These are phyloP conservation scores for Amaranthus tricolor DNA, from an alignment of 179 eudicot species.

Conservation along the genomic window DNA sequence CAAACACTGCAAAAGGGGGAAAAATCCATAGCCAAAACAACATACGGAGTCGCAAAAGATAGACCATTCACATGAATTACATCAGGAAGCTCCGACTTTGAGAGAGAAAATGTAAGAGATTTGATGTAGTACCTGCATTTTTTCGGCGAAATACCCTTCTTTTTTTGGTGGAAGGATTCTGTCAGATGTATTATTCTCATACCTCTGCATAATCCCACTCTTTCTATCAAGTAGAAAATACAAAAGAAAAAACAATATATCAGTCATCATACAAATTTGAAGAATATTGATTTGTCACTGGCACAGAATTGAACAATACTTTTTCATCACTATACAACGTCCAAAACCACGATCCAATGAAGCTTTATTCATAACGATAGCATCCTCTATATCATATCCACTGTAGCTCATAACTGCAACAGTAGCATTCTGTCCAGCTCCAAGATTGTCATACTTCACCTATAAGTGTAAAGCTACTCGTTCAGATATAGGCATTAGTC, in stretches of 20 bases:
- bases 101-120: background rate
- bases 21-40: background rate
- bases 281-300: slow-evolving; percentile 9
- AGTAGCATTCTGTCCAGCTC: slow-evolving; percentile 99
- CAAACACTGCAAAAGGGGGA: background rate
- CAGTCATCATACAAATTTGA: slow-evolving; percentile 4
- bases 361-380: slow-evolving; percentile 97
- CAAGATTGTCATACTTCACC: slow-evolving; percentile 95
- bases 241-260: slow-evolving; percentile 12
- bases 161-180: slow-evolving; percentile 58
- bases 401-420: slow-evolving; percentile 99
- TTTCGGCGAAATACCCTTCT: slow-evolving; percentile 52
- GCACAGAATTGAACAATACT: slow-evolving; percentile 38
- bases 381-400: slow-evolving; percentile 99
- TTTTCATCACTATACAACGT: slow-evolving; percentile 96
- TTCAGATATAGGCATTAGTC: background rate
- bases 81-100: background rate
- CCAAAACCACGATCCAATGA: slow-evolving; percentile 99
- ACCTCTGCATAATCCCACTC: slow-evolving; percentile 50
- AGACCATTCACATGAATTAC: background rate
- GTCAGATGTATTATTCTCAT: slow-evolving; percentile 53
- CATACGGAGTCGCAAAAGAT: background rate
- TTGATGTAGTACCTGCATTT: slow-evolving; percentile 56
- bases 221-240: slow-evolving; percentile 37
- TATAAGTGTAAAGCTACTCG: slow-evolving; percentile 19